Conservation (phyloP, 1,139 yeast species). For the Scheffersomyces parashehatae region DNA sequence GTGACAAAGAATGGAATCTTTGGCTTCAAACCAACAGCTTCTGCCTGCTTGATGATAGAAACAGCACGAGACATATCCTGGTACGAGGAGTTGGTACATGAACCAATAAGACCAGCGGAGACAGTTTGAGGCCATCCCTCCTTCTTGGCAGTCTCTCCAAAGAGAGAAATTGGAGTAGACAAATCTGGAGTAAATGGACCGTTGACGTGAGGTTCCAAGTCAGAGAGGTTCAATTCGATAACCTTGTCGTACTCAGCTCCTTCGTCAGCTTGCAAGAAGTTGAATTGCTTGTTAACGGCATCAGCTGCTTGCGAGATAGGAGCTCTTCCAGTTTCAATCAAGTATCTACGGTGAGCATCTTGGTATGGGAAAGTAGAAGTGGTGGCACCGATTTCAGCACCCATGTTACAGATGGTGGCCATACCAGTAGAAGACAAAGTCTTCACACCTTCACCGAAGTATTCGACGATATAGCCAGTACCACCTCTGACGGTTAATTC, state of each 20-base stretch:
- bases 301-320: slow-evolving; percentile 81
- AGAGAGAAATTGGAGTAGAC: slow-evolving; percentile 78
- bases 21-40: slow-evolving; percentile 82
- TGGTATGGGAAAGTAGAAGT: slow-evolving; percentile 96
- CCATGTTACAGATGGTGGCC: slow-evolving; percentile 99
- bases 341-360: slow-evolving; percentile 79
- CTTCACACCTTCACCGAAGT: slow-evolving; percentile 91
- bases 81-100: slow-evolving; percentile 96
- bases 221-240: slow-evolving; percentile 72
- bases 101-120: slow-evolving; percentile 92
- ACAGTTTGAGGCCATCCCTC: slow-evolving; percentile 82
- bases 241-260: slow-evolving; percentile 84
- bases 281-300: slow-evolving; percentile 57
- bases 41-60: slow-evolving; percentile 83
- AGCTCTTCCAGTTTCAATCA: slow-evolving; percentile 76
- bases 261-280: slow-evolving; percentile 73
- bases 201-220: slow-evolving; percentile 85
- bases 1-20: slow-evolving; percentile 91
- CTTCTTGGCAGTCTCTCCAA: slow-evolving; percentile 60
- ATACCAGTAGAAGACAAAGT: slow-evolving; percentile 92
- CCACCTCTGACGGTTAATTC: slow-evolving; percentile 93
- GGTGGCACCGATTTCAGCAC: slow-evolving; percentile 98
- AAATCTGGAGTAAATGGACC: slow-evolving; percentile 97
- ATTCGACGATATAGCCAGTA: slow-evolving; percentile 93
- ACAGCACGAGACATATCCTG: slow-evolving; percentile 97